Conservation (phyloP, 2,329 filamentous ascomycete species). For the Hypoxylon sp. region DNA sequence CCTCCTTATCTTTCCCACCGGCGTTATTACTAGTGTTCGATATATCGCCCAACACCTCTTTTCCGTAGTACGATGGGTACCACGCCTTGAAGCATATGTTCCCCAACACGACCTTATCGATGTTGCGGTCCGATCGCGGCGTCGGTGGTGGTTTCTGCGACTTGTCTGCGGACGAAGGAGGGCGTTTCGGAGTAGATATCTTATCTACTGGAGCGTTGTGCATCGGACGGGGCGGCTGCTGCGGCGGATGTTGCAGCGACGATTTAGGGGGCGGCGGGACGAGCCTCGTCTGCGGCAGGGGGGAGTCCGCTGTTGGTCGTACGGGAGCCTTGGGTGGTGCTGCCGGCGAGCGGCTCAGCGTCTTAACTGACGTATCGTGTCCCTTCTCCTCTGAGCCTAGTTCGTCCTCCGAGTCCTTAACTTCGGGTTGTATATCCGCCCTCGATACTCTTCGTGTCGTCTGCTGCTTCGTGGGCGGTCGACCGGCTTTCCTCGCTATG, state of each 20-base stretch:
- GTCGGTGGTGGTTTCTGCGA: constrained; percentile 52
- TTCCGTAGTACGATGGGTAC: constrained; percentile 93
- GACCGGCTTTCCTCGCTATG: constrained; percentile 4
- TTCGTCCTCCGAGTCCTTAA: not conserved
- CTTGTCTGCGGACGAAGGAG: constrained; percentile 34
- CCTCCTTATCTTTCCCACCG: constrained; percentile 33
- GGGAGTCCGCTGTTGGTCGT: constrained; percentile 3
- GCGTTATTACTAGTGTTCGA: constrained; percentile 47
- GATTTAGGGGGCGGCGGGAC: constrained; percentile 20
- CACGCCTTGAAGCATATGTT: constrained; percentile 88
- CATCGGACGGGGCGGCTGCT: constrained; percentile 13
- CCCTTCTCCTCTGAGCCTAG: not conserved
- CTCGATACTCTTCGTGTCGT: constrained; percentile 22
- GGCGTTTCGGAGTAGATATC: constrained; percentile 53
- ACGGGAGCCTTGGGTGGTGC: constrained; percentile 4
- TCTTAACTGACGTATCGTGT: not conserved
- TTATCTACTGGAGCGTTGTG: constrained; percentile 16
- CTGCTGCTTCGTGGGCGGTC: constrained; percentile 39
- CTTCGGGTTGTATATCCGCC: constrained; percentile 35
- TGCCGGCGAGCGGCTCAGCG: constrained; percentile 6
- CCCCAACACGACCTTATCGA: constrained; percentile 88
- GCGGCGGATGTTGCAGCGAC: constrained; percentile 9
- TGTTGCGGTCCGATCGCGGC: constrained; percentile 76
- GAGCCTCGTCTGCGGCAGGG: constrained; percentile 22
- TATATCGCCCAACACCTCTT: constrained; percentile 72